Evolutionary conservation across 2,329 filamentous ascomycete species (phyloP).

Genomic region (Aspergillus arachidicola): DNA sequence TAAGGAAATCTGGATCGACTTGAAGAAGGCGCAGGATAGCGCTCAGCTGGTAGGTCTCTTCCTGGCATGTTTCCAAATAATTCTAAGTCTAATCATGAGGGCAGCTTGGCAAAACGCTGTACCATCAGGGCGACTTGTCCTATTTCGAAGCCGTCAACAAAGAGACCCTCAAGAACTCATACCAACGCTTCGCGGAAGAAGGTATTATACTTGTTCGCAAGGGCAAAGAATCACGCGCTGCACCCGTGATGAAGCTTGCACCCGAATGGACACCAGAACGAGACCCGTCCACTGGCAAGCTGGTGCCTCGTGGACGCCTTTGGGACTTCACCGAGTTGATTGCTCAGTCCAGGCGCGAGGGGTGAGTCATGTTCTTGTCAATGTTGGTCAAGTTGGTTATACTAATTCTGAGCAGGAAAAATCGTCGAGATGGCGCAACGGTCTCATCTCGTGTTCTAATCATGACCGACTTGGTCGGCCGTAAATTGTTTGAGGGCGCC

Average conservation of each 20-base stretch:
- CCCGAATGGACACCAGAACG: constrained; percentile 74
- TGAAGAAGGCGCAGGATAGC: constrained; percentile 75
- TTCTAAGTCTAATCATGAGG: constrained; percentile 17
- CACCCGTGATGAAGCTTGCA: constrained; percentile 63
- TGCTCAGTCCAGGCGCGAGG: constrained; percentile 78
- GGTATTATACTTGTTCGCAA: constrained; percentile 79
- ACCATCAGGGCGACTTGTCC: constrained; percentile 93
- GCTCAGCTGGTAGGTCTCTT: constrained; percentile 69
- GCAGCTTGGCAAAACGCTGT: constrained; percentile 90
- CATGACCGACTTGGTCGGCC: constrained; percentile 74
- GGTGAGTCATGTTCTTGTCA: constrained; percentile 43
- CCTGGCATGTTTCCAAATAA: too few species aligned
- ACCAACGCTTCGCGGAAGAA: constrained; percentile 84
- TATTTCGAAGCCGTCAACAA: constrained; percentile 99
- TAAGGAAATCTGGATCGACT: constrained; percentile 77
- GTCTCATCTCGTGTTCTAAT: constrained; percentile 79
- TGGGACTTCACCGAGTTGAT: constrained; percentile 95
- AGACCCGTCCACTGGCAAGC: constrained; percentile 60
- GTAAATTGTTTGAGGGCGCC: constrained; percentile 61
- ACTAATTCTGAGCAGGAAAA: constrained; percentile 60
- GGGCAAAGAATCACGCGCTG: constrained; percentile 54
- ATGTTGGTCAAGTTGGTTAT: not conserved
- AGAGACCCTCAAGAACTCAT: constrained; percentile 93
- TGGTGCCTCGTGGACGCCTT: constrained; percentile 72
- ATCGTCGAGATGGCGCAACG: constrained; percentile 87